Percentiles rank a stretch among this genome's conserved stretches.
phyloP scores from a whole-genome alignment of 129 eudicot species.

The Erigeron canadensis region DNA sequence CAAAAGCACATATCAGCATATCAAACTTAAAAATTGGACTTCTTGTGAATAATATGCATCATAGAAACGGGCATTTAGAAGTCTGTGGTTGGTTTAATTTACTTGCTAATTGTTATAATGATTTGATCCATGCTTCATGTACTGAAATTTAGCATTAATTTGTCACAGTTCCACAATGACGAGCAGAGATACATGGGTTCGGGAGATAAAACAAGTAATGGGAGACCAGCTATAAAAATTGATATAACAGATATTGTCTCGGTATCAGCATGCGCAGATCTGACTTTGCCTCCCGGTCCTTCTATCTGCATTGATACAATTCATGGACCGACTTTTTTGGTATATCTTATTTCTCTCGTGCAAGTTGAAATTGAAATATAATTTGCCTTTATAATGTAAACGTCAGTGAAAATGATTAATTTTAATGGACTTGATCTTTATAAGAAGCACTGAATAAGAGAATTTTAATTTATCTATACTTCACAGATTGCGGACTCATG shows the following conservation, averaged over 20 bases:
- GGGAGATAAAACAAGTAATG: slow-evolving; percentile 37
- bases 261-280: slow-evolving; percentile 88
- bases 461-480: background rate
- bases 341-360: slow-evolving; percentile 30
- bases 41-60: background rate
- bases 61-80: background rate
- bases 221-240: slow-evolving; percentile 50
- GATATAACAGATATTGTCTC: slow-evolving; percentile 73
- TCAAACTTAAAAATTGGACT: background rate
- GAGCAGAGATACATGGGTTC: slow-evolving; percentile 53
- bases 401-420: background rate
- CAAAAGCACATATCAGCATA: background rate
- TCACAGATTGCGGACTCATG: slow-evolving; percentile 91
- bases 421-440: background rate
- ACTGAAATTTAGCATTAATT: slow-evolving; percentile 15
- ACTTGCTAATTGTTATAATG: background rate
- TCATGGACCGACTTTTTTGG: slow-evolving; percentile 82
- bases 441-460: slow-evolving; percentile 8
- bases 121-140: background rate
- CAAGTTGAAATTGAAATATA: background rate
- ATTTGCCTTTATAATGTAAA: background rate
- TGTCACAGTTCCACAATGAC: slow-evolving; percentile 54
- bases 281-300: slow-evolving; percentile 92
- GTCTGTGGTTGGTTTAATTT: background rate
- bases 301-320: slow-evolving; percentile 82